Percentiles rank a stretch among this genome's conserved stretches.
Conservation (phyloP, 2,329 filamentous ascomycete species). For the Tolypocladium amazonense region DNA sequence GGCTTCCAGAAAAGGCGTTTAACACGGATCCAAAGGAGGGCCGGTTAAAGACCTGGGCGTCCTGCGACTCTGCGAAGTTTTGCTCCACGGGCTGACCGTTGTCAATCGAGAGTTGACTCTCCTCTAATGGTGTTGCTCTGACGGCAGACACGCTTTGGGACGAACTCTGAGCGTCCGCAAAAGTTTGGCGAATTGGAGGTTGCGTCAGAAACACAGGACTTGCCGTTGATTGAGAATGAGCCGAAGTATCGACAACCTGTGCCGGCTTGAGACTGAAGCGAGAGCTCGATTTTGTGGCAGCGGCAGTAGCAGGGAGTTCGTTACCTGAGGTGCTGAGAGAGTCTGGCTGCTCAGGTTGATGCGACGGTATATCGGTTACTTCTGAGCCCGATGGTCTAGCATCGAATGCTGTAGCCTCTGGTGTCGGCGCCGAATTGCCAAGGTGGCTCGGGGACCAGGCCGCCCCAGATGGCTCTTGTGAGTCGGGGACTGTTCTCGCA, state of each 20-base stretch:
- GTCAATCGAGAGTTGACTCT: background rate
- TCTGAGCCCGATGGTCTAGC: background rate
- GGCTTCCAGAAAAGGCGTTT: slow-evolving; percentile 6
- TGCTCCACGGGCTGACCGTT: background rate
- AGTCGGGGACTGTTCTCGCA: slow-evolving; percentile 31
- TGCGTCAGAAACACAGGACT: slow-evolving; percentile 9
- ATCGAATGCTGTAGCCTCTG: background rate
- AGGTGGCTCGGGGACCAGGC: slow-evolving; percentile 7
- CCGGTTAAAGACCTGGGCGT: slow-evolving; percentile 13
- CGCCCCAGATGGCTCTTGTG: slow-evolving; percentile 24
- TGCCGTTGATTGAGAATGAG: background rate
- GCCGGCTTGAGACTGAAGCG: background rate
- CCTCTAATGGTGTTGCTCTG: slow-evolving; percentile 1
- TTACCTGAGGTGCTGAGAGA: background rate
- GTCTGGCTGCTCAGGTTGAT: slow-evolving; percentile 10
- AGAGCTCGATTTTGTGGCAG: background rate
- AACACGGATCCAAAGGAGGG: slow-evolving; percentile 6
- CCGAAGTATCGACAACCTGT: background rate
- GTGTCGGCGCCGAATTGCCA: background rate
- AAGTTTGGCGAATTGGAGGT: background rate
- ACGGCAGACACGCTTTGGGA: slow-evolving; percentile 1
- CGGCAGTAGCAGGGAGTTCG: background rate
- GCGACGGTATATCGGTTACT: slow-evolving; percentile 10
- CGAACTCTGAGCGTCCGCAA: slow-evolving; percentile 3
- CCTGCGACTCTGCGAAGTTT: slow-evolving; percentile 11